Percentiles rank a stretch among this genome's conserved stretches.
Evolutionary conservation across 2,329 filamentous ascomycete species (phyloP).

Genomic region (Ambrosiella xylebori): DNA sequence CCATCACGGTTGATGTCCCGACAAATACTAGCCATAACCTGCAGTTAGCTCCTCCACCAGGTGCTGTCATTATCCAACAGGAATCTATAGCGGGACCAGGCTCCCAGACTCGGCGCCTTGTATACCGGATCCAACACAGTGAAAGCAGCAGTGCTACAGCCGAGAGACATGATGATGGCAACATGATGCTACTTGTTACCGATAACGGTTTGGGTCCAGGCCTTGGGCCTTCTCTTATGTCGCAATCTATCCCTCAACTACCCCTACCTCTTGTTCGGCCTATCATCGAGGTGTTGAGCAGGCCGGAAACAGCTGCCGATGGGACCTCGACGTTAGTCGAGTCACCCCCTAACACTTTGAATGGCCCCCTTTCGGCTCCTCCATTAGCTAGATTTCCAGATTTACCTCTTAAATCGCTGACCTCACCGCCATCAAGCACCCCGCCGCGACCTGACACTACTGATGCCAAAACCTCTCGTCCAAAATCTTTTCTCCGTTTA

Average conservation of each 20-base stretch:
- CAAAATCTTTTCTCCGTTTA: constrained; percentile 4
- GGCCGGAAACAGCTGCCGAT: constrained; percentile 1
- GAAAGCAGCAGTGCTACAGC: constrained; percentile 28
- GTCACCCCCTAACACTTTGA: background rate
- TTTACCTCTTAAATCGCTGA: background rate
- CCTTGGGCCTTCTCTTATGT: constrained; percentile 7
- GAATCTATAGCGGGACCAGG: constrained; percentile 14
- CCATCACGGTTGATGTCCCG: constrained; percentile 45
- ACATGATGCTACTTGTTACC: background rate
- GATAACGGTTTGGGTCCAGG: constrained; percentile 8
- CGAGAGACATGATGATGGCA: constrained; percentile 19
- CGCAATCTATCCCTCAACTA: background rate
- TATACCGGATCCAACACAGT: constrained; percentile 41
- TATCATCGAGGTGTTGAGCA: constrained; percentile 6
- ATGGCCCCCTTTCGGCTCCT: constrained; percentile 1
- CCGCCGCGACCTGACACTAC: background rate
- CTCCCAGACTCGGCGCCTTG: constrained; percentile 26
- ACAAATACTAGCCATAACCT: constrained; percentile 23
- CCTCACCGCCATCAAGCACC: background rate
- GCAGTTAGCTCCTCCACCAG: constrained; percentile 36
- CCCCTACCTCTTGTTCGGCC: constrained; percentile 6
- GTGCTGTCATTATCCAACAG: constrained; percentile 41
- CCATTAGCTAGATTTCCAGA: background rate
- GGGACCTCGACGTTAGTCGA: constrained; percentile 5
- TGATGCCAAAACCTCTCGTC: constrained; percentile 1